Base-by-base conservation (phyloP, 2,329 filamentous ascomycete genomes). In the Tolypocladium pustulatum region DNA sequence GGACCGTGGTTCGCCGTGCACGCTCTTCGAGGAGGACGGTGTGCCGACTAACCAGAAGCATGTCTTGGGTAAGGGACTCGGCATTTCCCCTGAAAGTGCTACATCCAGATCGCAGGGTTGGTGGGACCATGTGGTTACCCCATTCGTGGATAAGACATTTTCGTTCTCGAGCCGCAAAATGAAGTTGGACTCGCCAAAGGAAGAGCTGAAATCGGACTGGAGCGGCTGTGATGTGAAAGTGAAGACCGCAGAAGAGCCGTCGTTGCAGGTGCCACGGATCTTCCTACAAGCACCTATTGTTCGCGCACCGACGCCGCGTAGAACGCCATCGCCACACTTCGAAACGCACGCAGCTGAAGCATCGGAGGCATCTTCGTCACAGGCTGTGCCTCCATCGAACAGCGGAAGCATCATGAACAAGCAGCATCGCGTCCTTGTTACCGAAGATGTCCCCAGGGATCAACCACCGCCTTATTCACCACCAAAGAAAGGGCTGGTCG, bases 101-200 rank as follows among this genome's bases (percentile, higher is more conserved):
- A 79, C 76, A 49, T 80, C 82, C 13, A 79, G 78, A 58, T 87
- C 86, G 32, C 78, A 80, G 60, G 88, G 88, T 25, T 91, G 88
- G 88, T 91, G 88, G 88, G 89, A 90, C 65, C 80, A 89, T 63
- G 83, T 91, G 58, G 86, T 82, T 9, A 89, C 88, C 1, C 88
- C 88, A 0, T 91, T 91, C 65, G 65, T 72, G 20, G 76, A 80
- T 66, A 78, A 64, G 65, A 71, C 64, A 55, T 65, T 73, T 17
- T 78, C 76, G 41, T 77, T 80, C 27, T 73, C 75, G 54, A 74
- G 72, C 54, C 72, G 72, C 54, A 72, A 66, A 64, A 59, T 69
- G 55, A 70, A 67, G 57, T 57, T 62, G 32, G 68, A 71, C 25
- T 72, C 71, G 12, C 68, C 72, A 13, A 66, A 61, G 52, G 65